Percentiles rank a stretch among this genome's conserved stretches.
These are phyloP conservation scores for Silene uniflora DNA, from an alignment of 148 eudicot species.

Conservation along the genomic window DNA sequence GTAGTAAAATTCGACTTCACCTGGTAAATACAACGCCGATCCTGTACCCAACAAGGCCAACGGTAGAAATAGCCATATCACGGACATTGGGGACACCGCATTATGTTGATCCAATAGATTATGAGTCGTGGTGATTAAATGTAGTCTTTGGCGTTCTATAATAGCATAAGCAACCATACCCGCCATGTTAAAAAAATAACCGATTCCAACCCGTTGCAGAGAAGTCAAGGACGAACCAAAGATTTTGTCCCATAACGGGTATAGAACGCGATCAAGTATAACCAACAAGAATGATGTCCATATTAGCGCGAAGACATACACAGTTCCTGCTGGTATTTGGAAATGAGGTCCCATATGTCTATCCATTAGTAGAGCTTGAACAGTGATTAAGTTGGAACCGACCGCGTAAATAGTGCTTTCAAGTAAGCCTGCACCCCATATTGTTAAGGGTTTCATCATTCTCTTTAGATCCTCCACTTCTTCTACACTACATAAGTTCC, in stretches of 20 bases:
- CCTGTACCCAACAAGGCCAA: conserved; percentile 24
- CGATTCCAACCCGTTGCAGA: conserved; percentile 33
- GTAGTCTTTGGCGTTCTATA: conserved; percentile 36
- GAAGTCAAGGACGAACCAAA: conserved; percentile 15
- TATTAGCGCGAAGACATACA: conserved; percentile 29
- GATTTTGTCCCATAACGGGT: conserved; percentile 33
- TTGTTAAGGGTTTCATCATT: conserved; percentile 40
- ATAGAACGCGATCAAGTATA: conserved; percentile 29
- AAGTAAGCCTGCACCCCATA: conserved; percentile 49
- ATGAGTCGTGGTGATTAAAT: background rate
- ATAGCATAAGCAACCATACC: conserved; percentile 33
- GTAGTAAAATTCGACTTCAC: conserved; percentile 28
- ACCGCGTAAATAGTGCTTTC: conserved; percentile 40
- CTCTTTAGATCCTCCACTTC: conserved; percentile 46
- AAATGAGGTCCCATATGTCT: conserved; percentile 27
- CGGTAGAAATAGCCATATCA: conserved; percentile 20
- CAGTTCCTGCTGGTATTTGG: conserved; percentile 31
- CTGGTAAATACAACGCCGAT: conserved; percentile 26
- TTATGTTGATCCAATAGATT: background rate
- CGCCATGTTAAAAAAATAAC: conserved; percentile 29
- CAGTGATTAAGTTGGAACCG: conserved; percentile 38
- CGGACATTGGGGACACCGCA: conserved; percentile 13
- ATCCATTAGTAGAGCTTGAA: conserved; percentile 53
- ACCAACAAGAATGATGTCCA: conserved; percentile 26
- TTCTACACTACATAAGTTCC: conserved; percentile 38